phyloP scores from a whole-genome alignment of 2,329 filamentous ascomycete species.

The Dactylellina haptotyla region DNA sequence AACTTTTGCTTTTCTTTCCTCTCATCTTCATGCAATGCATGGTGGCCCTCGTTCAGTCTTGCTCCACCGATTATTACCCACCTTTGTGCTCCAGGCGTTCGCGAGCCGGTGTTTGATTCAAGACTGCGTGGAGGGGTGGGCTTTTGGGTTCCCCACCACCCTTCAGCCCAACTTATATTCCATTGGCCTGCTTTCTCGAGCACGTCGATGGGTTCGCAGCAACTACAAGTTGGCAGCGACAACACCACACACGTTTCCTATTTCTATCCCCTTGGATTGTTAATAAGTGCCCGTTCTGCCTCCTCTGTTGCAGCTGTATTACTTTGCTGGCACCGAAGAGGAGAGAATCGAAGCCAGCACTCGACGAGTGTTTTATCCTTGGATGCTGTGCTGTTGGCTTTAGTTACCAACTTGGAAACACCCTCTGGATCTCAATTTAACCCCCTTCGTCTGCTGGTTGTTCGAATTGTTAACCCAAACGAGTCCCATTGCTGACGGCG shows the following conservation, averaged over 20 bases:
- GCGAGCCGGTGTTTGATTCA: constrained; percentile 30
- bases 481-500: constrained; percentile 18
- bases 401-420: neutral
- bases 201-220: neutral
- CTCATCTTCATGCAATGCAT: constrained; percentile 45
- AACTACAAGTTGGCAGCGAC: constrained; percentile 26
- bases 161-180: constrained; percentile 27
- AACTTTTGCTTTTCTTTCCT: constrained; percentile 4
- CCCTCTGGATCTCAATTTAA: constrained; percentile 25
- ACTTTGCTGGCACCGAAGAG: neutral
- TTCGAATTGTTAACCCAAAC: constrained; percentile 7
- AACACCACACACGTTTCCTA: constrained; percentile 36
- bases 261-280: constrained; percentile 22
- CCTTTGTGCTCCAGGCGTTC: constrained; percentile 29
- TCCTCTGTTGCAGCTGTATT: neutral
- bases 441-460: constrained; percentile 1
- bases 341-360: neutral
- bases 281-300: constrained; percentile 22
- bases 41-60: constrained; percentile 19
- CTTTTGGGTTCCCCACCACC: constrained; percentile 36
- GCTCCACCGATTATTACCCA: constrained; percentile 18
- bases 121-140: constrained; percentile 34
- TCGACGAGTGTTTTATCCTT: constrained; percentile 25
- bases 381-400: constrained; percentile 21
- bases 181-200: constrained; percentile 28